A percentile compares a stretch with the other conserved stretches of the same genome.
These are phyloP conservation scores for Colletotrichum sp. DNA, from an alignment of 2,329 filamentous ascomycete genomes.

Conservation along the genomic window DNA sequence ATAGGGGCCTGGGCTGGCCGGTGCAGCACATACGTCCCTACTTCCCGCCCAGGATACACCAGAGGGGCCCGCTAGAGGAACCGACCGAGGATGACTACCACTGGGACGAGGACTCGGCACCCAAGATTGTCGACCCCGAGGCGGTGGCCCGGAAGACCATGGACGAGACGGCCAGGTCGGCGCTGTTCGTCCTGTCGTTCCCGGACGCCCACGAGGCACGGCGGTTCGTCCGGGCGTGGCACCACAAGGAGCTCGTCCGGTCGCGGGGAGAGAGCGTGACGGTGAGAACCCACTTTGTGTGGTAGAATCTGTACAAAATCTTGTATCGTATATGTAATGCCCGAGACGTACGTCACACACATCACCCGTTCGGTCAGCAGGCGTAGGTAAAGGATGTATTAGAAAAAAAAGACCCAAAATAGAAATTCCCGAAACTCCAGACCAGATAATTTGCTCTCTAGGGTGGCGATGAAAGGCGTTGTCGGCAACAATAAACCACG, in stretches of 20 bases:
- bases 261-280: background rate
- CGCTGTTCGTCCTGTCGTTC: slow-evolving; percentile 38
- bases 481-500: slow-evolving; percentile 12
- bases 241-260: slow-evolving; percentile 32
- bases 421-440: slow-evolving; percentile 50
- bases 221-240: slow-evolving; percentile 47
- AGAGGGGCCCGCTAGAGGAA: background rate
- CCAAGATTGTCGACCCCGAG: background rate
- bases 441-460: slow-evolving; percentile 49
- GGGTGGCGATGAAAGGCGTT: slow-evolving; percentile 23
- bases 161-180: slow-evolving; percentile 8
- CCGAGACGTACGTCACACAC: background rate
- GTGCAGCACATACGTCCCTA: slow-evolving; percentile 20
- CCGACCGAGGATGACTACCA: background rate
- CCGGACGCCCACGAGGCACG: slow-evolving; percentile 34
- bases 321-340: background rate
- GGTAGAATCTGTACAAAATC: slow-evolving; percentile 3
- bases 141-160: background rate
- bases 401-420: slow-evolving; percentile 38
- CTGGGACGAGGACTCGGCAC: background rate
- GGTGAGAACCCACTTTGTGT: slow-evolving; percentile 15
- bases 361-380: background rate
- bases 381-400: slow-evolving; percentile 36
- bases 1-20: slow-evolving; percentile 33
- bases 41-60: slow-evolving; percentile 8